Base-by-base conservation (phyloP, 495 filamentous ascomycete genomes). In the Glarea lozoyensis region DNA sequence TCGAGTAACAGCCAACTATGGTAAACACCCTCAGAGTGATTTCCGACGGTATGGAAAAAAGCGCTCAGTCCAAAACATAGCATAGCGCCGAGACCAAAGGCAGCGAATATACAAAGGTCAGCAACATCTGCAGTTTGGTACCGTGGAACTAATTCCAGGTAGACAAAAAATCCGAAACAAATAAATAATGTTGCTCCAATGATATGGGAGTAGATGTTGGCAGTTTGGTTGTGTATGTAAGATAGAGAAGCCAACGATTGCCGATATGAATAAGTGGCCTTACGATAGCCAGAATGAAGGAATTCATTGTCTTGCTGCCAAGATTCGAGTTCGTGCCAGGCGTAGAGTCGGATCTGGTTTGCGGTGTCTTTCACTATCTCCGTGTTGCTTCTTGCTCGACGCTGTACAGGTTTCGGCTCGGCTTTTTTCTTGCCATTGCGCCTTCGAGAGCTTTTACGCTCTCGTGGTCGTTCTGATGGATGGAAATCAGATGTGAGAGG, bases 11-110 rank as follows among this genome's bases (percentile, higher is more conserved):
- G 43, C 53, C 64, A 74, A 0, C 67, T 25, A 3, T 64, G 48
- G 5, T 61, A 58, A 9, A 68, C 54, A 10, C 47, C 13, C 3
- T 43, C 33, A 0, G 68, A 73, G 42, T 76, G 73, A 46, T 68
- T 72, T 44, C 68, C 58, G n/a, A 75, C 36, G 2, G 63, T 70
- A 56, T 76, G 72, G 48, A 72, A 76, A 2, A 54, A 46, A 10
- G 65, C 48, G 5, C 65, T 70, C 1, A 74, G 43, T 6, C 55
- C 44, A 13, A 72, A 61, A 30, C 68, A 73, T 0, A 56, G 32
- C 0, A 62, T 49, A 0, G 62, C 62, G 0, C 66, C 58, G 10
- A 65, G 34, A 15, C 73, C 50, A 29, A 64, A 69, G 21, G 66
- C 49, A 1, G 57, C 56, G 36, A 76, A 68, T 3, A 70, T 54